phyloP scores from a whole-genome alignment of 2,329 filamentous ascomycete genomes.

The Xylariomycetidae sp. region DNA sequence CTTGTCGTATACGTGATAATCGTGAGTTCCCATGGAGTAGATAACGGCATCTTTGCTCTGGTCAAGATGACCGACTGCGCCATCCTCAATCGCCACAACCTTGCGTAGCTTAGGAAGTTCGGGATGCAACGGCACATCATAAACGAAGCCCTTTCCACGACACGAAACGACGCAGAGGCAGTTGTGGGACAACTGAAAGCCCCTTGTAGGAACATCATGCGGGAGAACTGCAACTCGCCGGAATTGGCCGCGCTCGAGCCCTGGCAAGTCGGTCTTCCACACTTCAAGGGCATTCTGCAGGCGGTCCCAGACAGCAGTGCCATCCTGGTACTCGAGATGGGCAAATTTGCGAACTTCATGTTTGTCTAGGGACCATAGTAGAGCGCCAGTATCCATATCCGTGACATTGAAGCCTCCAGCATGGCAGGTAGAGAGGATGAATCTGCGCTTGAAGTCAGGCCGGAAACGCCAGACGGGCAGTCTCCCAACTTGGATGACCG shows the following conservation, averaged over 20 bases:
- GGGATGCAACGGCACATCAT: constrained; percentile 28
- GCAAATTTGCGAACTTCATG: constrained; percentile 35
- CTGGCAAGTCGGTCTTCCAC: constrained; percentile 33
- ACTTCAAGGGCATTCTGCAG: constrained; percentile 38
- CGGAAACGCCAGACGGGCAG: constrained; percentile 39
- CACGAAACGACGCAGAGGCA: constrained; percentile 40
- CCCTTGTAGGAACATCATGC: constrained; percentile 36
- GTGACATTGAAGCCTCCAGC: constrained; percentile 38
- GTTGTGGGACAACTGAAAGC: constrained; percentile 36
- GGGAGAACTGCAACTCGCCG: constrained; percentile 31
- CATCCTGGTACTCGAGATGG: constrained; percentile 41
- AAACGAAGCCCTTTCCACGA: constrained; percentile 37
- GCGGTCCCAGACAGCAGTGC: constrained; percentile 37
- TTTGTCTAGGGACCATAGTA: constrained; percentile 29
- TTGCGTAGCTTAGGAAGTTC: constrained; percentile 28
- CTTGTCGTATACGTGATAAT: constrained; percentile 37
- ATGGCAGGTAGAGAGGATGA: constrained; percentile 39
- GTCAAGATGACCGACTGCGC: constrained; percentile 37
- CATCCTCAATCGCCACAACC: constrained; percentile 31
- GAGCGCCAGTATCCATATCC: constrained; percentile 36
- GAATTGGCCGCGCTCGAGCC: constrained; percentile 31
- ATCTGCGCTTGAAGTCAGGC: constrained; percentile 38
- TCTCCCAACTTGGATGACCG: constrained; percentile 33
- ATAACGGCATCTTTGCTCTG: constrained; percentile 35
- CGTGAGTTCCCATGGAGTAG: constrained; percentile 35